Percentiles rank a stretch among this genome's conserved stretches.
These are phyloP conservation scores for Amborella trichopoda DNA, from an alignment of 164 flowering plant genomes.

Conservation along the genomic window DNA sequence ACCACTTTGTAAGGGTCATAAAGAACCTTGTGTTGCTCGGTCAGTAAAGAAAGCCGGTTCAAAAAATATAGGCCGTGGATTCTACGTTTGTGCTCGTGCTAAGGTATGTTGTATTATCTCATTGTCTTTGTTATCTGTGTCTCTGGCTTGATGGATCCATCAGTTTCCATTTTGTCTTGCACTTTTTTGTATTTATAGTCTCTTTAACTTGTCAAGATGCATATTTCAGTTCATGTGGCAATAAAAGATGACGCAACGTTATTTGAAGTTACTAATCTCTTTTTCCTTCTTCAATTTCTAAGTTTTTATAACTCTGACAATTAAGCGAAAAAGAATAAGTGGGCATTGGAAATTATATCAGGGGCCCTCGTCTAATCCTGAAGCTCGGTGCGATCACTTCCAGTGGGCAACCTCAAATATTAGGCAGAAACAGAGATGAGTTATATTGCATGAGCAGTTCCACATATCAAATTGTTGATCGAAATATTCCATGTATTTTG, in stretches of 20 bases:
- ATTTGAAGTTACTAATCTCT: background rate
- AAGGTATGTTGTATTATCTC: constrained; percentile 47
- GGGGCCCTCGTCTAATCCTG: constrained; percentile 95
- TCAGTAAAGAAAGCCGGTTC: constrained; percentile 86
- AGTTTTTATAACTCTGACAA: background rate
- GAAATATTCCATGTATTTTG: no score
- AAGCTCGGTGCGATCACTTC: constrained; percentile 77
- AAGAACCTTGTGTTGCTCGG: constrained; percentile 81
- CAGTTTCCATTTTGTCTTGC: background rate
- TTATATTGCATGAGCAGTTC: no score
- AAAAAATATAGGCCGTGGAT: constrained; percentile 70
- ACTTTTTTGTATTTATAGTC: background rate
- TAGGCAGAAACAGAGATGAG: constrained; percentile 23
- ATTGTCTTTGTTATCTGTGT: background rate
- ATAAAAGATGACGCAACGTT: background rate
- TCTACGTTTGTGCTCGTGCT: constrained; percentile 86
- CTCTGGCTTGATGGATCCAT: background rate
- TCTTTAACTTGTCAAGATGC: background rate
- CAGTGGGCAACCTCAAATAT: constrained; percentile 68
- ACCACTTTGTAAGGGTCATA: constrained; percentile 87
- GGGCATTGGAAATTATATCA: constrained; percentile 12
- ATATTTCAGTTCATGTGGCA: background rate
- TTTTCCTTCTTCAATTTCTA: background rate
- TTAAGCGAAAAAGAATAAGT: background rate
- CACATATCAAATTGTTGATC: no score